Conservation (phyloP, 176 grass and related monocot species). For the Musa itinerans region DNA sequence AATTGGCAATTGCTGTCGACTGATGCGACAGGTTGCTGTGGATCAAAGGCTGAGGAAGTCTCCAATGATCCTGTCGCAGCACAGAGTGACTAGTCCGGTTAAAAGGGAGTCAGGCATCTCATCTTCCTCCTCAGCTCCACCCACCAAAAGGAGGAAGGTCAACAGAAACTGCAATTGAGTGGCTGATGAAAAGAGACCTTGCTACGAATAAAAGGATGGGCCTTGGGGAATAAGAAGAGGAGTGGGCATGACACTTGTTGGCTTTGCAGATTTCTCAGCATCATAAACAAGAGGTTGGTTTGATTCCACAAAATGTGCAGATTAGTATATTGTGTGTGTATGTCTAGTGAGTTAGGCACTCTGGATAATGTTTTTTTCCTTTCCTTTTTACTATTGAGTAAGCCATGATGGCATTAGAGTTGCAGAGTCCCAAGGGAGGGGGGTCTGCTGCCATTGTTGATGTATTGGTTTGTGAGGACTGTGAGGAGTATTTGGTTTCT, state of each 20-base stretch:
- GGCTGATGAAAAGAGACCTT: constrained; percentile 3
- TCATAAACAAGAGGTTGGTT: constrained; percentile 28
- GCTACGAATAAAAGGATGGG: not conserved
- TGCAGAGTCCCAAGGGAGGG: constrained; percentile 19
- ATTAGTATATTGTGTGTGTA: not conserved
- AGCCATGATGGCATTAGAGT: not conserved
- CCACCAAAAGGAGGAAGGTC: constrained; percentile 57
- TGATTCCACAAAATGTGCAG: not conserved
- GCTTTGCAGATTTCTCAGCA: constrained; percentile 40
- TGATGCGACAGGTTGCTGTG: constrained; percentile 48
- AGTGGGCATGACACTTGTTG: constrained; percentile 5
- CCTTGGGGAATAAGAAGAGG: not conserved
- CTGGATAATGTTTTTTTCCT: not conserved
- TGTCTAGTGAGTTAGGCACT: not conserved
- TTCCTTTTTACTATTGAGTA: not conserved
- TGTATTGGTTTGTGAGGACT: not conserved
- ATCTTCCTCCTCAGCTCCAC: constrained; percentile 30
- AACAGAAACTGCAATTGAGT: constrained; percentile 1
- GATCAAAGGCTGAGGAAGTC: constrained; percentile 36
- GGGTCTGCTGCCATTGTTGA: constrained; percentile 15
- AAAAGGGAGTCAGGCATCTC: constrained; percentile 31
- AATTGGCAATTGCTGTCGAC: constrained; percentile 57
- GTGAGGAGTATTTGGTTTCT: not conserved
- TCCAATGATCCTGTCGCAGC: not conserved
- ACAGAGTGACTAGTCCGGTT: not conserved